Percentiles rank a stretch among this genome's conserved stretches.
phyloP scores from a whole-genome alignment of 2,329 filamentous ascomycete species.

The Graphilbum ipis-grandicollis region DNA sequence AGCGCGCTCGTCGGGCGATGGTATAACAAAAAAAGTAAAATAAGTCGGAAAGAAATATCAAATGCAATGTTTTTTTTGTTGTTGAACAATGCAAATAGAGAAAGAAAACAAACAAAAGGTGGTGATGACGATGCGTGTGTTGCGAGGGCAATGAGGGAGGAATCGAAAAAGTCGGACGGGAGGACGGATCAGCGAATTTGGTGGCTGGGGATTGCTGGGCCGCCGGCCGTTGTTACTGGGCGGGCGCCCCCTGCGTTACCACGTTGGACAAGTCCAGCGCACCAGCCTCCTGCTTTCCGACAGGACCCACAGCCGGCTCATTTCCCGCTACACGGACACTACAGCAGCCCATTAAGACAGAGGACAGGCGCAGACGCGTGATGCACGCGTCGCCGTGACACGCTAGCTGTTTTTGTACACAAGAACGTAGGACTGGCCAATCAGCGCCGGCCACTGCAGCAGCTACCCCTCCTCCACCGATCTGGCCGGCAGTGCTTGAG shows the following conservation, averaged over 20 bases:
- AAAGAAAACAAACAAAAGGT: neutral
- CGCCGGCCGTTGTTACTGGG: neutral
- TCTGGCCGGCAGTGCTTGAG: neutral
- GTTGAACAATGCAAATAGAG: too few species aligned
- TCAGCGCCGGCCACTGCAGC: neutral
- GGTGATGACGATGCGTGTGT: neutral
- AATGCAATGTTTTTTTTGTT: too few species aligned
- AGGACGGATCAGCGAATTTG: slow-evolving; percentile 2
- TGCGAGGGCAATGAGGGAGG: neutral
- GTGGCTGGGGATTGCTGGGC: slow-evolving; percentile 5
- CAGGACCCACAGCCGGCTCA: slow-evolving; percentile 1
- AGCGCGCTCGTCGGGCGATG: too few species aligned
- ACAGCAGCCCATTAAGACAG: neutral
- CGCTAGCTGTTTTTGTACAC: slow-evolving; percentile 1
- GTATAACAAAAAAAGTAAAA: too few species aligned
- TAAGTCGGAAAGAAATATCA: too few species aligned
- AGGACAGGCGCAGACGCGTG: slow-evolving; percentile 5
- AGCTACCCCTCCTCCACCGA: neutral
- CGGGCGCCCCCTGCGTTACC: neutral
- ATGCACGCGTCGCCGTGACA: slow-evolving; percentile 3
- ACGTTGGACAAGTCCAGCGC: too few species aligned
- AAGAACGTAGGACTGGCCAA: slow-evolving; percentile 1
- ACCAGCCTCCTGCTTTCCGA: slow-evolving; percentile 3
- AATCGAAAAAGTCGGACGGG: neutral
- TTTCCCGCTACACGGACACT: too few species aligned